Conservation (phyloP, 2,329 filamentous ascomycete species). For the Neofusicoccum laricinum region DNA sequence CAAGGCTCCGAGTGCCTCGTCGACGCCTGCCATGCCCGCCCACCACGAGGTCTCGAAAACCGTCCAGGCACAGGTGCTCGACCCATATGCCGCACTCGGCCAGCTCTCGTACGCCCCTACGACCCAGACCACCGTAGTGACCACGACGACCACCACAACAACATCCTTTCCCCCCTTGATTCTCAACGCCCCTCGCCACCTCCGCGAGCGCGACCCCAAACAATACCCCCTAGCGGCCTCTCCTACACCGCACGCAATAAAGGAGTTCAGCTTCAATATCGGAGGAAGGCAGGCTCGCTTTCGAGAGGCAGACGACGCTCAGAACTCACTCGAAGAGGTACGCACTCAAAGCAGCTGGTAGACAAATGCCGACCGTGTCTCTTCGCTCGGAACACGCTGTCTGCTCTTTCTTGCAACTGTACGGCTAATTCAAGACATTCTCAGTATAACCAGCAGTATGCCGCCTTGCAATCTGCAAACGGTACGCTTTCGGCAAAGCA, state of each 20-base stretch:
- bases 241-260: slow-evolving; percentile 76
- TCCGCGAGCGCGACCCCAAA: slow-evolving; percentile 75
- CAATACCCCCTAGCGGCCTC: slow-evolving; percentile 84
- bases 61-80: slow-evolving; percentile 26
- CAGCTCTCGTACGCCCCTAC: slow-evolving; percentile 62
- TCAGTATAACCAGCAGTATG: slow-evolving; percentile 45
- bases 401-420: neutral
- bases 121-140: slow-evolving; percentile 68
- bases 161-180: slow-evolving; percentile 78
- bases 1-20: slow-evolving; percentile 16
- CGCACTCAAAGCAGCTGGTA: slow-evolving; percentile 22
- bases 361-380: neutral
- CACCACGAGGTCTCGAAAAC: slow-evolving; percentile 27
- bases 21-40: slow-evolving; percentile 24
- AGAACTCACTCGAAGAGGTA: slow-evolving; percentile 54
- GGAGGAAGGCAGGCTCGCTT: slow-evolving; percentile 61
- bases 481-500: slow-evolving; percentile 43
- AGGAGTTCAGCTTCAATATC: slow-evolving; percentile 72
- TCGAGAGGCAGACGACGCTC: slow-evolving; percentile 59
- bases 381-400: neutral
- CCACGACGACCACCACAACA: slow-evolving; percentile 88
- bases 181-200: slow-evolving; percentile 68
- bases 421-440: neutral
- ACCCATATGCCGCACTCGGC: slow-evolving; percentile 47
- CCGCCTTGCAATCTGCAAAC: slow-evolving; percentile 45